Base-by-base conservation (phyloP, 1,284 basidiomycete species). In the Ustilago curta region DNA sequence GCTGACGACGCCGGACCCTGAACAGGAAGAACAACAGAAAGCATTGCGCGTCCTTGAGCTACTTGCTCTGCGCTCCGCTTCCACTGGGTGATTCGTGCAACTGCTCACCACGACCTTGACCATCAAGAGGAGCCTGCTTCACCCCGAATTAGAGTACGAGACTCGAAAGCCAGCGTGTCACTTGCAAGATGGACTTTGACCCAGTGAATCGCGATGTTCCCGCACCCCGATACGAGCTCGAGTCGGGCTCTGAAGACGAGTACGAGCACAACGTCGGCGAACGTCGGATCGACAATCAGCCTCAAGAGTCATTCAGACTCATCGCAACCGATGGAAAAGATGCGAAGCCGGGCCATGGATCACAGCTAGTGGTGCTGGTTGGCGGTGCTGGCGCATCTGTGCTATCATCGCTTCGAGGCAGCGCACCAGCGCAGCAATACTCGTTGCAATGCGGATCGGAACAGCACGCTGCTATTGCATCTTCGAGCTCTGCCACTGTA, bases 181-280 rank as follows among this genome's bases (percentile, higher is more conserved):
- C 21, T 16, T 37, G 35, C 44, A 62, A 35, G 18, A 74, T 74
- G 71, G 66, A 74, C 8, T 69, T 69, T 21, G 71, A 74, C 25
- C 71, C 71, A 5, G 58, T 64, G 7, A 64, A 63, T 14, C 66
- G 66, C 18, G 71, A 69, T 16, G 56, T 39, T 16, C 49, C 71
- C 1, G 56, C 66, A n/a, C 59, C 71, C 16, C 55, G 59, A 21
- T 66, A 74, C 61, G 71, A 74, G 48, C 45, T 74, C n/a, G 71
- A 74, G 50, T 69, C 66, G 8, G 66, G 66, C 40, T 74, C 71
- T 2, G 71, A 74, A 37, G 71, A 74, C 52, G 70, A 73, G 16
- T 58, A 50, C n/a, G 64, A 70, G 39, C 45, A 39, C 29, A 37
- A 49, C 5, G 47, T 5, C 16, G 35, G 4, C 12, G 9, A 14